Evolutionary conservation across 345 rosid species (phyloP).

Genomic region (Alliaria petiolata): DNA sequence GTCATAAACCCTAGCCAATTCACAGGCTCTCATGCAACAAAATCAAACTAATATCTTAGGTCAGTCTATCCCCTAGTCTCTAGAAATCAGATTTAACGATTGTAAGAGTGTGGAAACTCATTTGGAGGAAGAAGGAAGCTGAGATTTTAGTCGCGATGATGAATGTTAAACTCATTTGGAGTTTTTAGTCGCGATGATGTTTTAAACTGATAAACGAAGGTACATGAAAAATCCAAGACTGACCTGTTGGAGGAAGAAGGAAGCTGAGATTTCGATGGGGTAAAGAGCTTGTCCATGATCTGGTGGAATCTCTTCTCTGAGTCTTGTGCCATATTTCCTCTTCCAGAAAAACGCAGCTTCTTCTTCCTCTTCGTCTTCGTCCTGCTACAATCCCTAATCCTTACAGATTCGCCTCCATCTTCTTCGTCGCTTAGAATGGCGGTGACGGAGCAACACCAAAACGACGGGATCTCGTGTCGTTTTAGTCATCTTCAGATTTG

Average conservation of each 20-base stretch:
- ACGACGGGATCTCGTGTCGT: conserved; percentile 25
- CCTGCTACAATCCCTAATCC: conserved; percentile 14
- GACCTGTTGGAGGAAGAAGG: conserved; percentile 50
- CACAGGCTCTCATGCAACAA: too few species aligned
- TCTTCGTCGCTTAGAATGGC: conserved; percentile 8
- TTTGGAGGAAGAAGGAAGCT: too few species aligned
- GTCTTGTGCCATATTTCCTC: conserved; percentile 52
- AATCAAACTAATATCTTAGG: too few species aligned
- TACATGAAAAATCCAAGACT: not conserved
- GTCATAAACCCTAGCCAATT: not conserved
- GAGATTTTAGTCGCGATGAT: too few species aligned
- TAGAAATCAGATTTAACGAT: not conserved
- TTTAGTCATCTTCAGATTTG: not conserved
- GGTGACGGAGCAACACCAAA: not conserved
- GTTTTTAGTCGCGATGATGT: too few species aligned
- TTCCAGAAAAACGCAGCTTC: not conserved
- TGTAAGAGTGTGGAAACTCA: not conserved
- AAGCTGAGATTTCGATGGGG: conserved; percentile 41
- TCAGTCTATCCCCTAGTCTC: too few species aligned
- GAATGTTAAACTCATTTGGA: not conserved
- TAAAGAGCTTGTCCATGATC: conserved; percentile 83
- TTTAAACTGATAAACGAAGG: not conserved
- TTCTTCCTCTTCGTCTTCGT: not conserved
- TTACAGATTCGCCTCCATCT: conserved; percentile 7
- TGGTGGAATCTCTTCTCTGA: conserved; percentile 81